A percentile compares a stretch with the other conserved stretches of the same genome.
Evolutionary conservation across 192 early-diverging fungal genomes (phyloP).

Genomic region (Endogone sp.): DNA sequence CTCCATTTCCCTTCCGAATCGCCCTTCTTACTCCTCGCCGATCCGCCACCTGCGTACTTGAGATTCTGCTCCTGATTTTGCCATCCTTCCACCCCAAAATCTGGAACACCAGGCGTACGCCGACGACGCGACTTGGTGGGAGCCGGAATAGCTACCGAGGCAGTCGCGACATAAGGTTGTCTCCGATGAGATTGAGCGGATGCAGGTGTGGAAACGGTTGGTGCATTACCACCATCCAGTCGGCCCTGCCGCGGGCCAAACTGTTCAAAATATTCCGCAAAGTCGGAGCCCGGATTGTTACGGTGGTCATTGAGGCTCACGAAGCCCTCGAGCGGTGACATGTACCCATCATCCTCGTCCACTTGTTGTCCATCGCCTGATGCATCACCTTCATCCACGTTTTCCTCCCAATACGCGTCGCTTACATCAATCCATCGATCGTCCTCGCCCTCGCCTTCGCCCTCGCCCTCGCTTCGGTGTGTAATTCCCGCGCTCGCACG

Average conservation of each 20-base stretch:
- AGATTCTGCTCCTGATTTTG: background rate
- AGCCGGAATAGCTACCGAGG: background rate
- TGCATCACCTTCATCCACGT: background rate
- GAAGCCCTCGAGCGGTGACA: conserved; percentile 22
- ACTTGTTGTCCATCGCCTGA: background rate
- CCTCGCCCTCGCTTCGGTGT: too few relatives aligned
- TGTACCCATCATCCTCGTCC: conserved; percentile 1
- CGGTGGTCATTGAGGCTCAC: conserved; percentile 22
- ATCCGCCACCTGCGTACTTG: too few relatives aligned
- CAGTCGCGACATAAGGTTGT: background rate
- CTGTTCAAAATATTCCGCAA: conserved; percentile 33
- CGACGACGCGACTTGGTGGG: background rate
- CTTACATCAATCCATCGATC: background rate
- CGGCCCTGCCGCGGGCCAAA: conserved; percentile 7
- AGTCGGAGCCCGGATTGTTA: conserved; percentile 10
- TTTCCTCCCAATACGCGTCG: background rate
- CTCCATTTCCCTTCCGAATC: background rate
- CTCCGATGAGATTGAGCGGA: background rate
- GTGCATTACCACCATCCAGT: too few relatives aligned
- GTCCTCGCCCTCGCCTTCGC: background rate
- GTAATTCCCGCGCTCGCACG: background rate
- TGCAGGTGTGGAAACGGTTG: background rate
- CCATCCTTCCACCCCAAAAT: background rate
- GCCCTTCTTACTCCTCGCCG: too few relatives aligned
- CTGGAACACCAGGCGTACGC: background rate